These are phyloP conservation scores for Cystofilobasidium bisporidii DNA, from an alignment of 768 basidiomycete genomes.

Conservation along the genomic window DNA sequence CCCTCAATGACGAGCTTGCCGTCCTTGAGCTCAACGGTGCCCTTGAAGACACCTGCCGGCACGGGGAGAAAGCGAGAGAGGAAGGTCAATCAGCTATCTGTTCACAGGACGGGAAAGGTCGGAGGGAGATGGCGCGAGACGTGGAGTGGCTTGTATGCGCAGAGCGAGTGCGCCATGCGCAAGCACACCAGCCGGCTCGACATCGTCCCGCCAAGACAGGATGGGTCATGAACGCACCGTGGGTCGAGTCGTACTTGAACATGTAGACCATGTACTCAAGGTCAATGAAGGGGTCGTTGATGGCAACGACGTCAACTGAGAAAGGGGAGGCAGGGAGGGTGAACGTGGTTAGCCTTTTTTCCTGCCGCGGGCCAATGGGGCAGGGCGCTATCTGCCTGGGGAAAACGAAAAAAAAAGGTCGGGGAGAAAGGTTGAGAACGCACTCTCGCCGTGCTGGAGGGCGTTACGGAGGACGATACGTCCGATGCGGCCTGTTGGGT, in stretches of 20 bases:
- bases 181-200: too few species aligned
- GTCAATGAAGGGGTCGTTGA: slow-evolving; percentile 98
- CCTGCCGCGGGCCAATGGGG: slow-evolving; percentile 12
- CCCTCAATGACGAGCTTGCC: slow-evolving; percentile 82
- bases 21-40: slow-evolving; percentile 65
- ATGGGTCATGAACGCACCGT: slow-evolving; percentile 34
- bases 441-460: slow-evolving; percentile 58
- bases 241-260: slow-evolving; percentile 59
- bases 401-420: background rate
- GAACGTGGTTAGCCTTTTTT: slow-evolving; percentile 14
- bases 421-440: slow-evolving; percentile 37
- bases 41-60: slow-evolving; percentile 52
- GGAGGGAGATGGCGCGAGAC: too few species aligned
- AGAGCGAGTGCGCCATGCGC: too few species aligned
- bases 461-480: slow-evolving; percentile 97
- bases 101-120: too few species aligned
- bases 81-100: background rate
- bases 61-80: background rate
- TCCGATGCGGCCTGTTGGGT: slow-evolving; percentile 83
- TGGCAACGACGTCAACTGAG: slow-evolving; percentile 55
- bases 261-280: slow-evolving; percentile 99
- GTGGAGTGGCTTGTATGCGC: too few species aligned
- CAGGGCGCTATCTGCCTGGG: too few species aligned
- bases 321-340: background rate
- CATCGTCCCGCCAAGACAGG: background rate